These are phyloP conservation scores for Bolboschoenus planiculmis DNA, from an alignment of 176 grass and related monocot species.

Conservation along the genomic window DNA sequence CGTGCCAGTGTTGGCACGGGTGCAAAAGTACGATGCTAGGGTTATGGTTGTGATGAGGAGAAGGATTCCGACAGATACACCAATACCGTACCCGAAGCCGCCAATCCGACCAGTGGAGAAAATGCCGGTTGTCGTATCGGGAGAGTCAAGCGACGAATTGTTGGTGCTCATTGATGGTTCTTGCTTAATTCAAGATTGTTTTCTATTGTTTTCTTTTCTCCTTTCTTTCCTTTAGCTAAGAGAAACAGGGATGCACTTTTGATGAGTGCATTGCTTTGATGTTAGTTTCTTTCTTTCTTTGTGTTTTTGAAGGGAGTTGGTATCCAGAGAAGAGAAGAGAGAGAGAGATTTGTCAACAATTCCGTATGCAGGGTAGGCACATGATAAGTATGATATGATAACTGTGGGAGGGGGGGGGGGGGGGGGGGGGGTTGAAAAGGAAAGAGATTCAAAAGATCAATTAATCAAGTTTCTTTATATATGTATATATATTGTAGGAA, in stretches of 20 bases:
- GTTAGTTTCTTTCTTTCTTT: neutral
- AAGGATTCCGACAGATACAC: conserved; percentile 60
- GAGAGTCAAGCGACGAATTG: neutral
- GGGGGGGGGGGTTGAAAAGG: neutral
- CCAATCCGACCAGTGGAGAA: conserved; percentile 39
- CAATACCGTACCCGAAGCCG: conserved; percentile 57
- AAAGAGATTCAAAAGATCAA: neutral
- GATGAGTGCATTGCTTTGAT: neutral
- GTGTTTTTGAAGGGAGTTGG: neutral
- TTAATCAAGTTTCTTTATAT: neutral
- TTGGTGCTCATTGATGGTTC: neutral
- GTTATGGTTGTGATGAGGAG: conserved; percentile 55
- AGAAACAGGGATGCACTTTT: neutral
- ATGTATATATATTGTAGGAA: neutral
- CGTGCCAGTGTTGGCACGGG: conserved; percentile 12
- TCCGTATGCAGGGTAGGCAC: conserved; percentile 5
- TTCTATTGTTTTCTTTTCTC: neutral
- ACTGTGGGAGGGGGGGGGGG: no score
- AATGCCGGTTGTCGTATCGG: conserved; percentile 24
- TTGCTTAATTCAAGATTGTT: neutral
- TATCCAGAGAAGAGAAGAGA: neutral
- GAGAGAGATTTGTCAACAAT: no score
- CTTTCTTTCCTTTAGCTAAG: neutral
- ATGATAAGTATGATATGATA: neutral
- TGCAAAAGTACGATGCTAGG: conserved; percentile 65